Evolutionary conservation across 2,329 filamentous ascomycete genomes (phyloP), one percentile per base, ranked within the genome.

Genomic region (Dryadomyces sulphureus): DNA sequence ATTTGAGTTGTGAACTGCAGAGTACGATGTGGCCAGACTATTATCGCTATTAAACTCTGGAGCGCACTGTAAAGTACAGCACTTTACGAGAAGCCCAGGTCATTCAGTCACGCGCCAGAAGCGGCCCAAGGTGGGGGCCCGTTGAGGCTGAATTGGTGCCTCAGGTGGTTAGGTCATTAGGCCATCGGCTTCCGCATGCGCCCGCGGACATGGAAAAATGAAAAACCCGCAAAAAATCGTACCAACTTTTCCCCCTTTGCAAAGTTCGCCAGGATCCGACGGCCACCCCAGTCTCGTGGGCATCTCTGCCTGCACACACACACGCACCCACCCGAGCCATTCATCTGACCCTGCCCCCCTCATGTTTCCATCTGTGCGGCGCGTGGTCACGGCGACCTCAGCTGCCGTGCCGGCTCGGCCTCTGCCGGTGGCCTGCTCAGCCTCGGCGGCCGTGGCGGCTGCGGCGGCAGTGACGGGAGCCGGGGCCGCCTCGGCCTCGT

Each of bases 361-460:
- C 41, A 53, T 53, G 52, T 44, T 53, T 20, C 52, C 52, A 19
- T 48, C 52, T 7, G 50, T 53, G n/a, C 52, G 52, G 35, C 52
- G 52, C 44, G 50, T 52, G 41, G 52, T 53, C 40, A 45, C 22
- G 45, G 49, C 51, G 19, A 45, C 51, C 20, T 51, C 50, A 8
- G 20, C 43, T 17, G 47, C 47, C n/a, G 48, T 34, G 21, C 41
- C 47, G 14, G 43, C 45, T 41, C 47, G 17, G 38, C 24, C 47
- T 9, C 36, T 27, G 22, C 20, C 43, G 38, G 35, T 39, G 42
- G 14, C 39, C 34, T 21, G 38, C 40, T 27, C 34, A 32, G 25
- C 47, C 17, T 19, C 45, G 25, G 21, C 55, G 46, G 55, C 62
- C 49, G 52, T 65, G 34, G 24, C 70, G 70, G 54, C 73, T 75